These are phyloP conservation scores for Saccharum hybrid DNA, from an alignment of 202 grass and related monocot species.

Conservation along the genomic window DNA sequence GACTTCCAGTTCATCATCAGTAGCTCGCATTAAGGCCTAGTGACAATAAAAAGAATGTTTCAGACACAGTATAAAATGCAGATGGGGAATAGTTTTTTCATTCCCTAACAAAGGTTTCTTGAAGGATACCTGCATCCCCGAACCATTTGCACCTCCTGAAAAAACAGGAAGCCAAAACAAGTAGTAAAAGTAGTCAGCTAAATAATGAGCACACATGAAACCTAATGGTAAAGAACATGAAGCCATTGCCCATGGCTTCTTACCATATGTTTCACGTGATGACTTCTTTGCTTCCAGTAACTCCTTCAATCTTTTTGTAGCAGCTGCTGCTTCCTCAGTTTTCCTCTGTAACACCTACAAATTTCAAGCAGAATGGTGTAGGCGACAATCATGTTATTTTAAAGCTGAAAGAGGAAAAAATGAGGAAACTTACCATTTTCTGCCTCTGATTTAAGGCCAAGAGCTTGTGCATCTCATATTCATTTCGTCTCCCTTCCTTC, in stretches of 20 bases:
- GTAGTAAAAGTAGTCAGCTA: slow-evolving; percentile 24
- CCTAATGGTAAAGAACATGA: background rate
- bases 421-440: slow-evolving; percentile 67
- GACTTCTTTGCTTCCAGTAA: slow-evolving; percentile 84
- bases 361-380: slow-evolving; percentile 26
- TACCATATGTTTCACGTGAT: slow-evolving; percentile 67
- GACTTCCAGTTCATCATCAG: slow-evolving; percentile 94
- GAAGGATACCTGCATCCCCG: slow-evolving; percentile 70
- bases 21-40: slow-evolving; percentile 74
- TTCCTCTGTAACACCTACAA: slow-evolving; percentile 87
- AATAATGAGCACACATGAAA: slow-evolving; percentile 24
- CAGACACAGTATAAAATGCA: slow-evolving; percentile 28
- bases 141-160: slow-evolving; percentile 55
- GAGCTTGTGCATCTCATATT: slow-evolving; percentile 99
- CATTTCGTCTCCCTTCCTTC: slow-evolving; percentile 87
- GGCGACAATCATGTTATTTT: slow-evolving; percentile 29
- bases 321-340: slow-evolving; percentile 90
- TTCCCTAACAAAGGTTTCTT: slow-evolving; percentile 16
- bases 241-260: slow-evolving; percentile 16
- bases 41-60: slow-evolving; percentile 40
- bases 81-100: slow-evolving; percentile 9
- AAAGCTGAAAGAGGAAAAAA: background rate
- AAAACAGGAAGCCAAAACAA: slow-evolving; percentile 32
- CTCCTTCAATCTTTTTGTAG: slow-evolving; percentile 85
- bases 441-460: slow-evolving; percentile 91